Evolutionary conservation across 176 grass and related monocot species (phyloP).

Genomic region (sorghum (Sorghum bicolor)): Sorghum_bicolor_NCBIv3 NC_012873.2:62781501-62782000

Average conservation of each 20-base stretch:
- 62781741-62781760: constrained; percentile 27
- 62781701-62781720: constrained; percentile 52
- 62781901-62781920: not conserved
- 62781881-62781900: not conserved
- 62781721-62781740: constrained; percentile 29
- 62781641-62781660: constrained; percentile 9
- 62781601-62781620: constrained; percentile 11
- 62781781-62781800: not conserved
- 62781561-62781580: constrained; percentile 24
- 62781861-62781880: not conserved
- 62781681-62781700: constrained; percentile 48
- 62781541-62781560: constrained; percentile 45
- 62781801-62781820: not conserved
- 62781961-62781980: not conserved
- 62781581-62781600: not conserved
- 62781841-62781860: not conserved
- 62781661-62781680: constrained; percentile 21
- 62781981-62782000: not conserved
- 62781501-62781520: constrained; percentile 3
- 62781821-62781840: not conserved
- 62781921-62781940: not conserved
- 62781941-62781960: not conserved
- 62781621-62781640: constrained; percentile 35
- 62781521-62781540: constrained; percentile 24
- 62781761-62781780: constrained; percentile 36